Base-by-base conservation (phyloP, 2,329 filamentous ascomycete genomes). In the Epichloe gansuensis region DNA sequence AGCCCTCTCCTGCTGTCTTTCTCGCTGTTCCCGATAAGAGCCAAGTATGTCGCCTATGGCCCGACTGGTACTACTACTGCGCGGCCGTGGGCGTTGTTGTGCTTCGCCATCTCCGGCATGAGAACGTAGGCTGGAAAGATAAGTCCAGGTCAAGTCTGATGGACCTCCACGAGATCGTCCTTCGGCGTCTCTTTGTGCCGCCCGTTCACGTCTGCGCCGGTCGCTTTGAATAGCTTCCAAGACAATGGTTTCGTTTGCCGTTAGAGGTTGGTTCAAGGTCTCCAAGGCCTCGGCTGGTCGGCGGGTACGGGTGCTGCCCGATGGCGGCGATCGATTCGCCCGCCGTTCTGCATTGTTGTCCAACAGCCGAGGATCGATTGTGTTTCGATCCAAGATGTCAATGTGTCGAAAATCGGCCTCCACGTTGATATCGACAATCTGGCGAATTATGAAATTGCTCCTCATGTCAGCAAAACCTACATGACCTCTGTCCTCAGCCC, bases 401-500 rank as follows among this genome's bases (percentile, higher is more conserved):
- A 84, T 63, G 53, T 76, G 76, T 51, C 80, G 73, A 48, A 81
- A 76, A 3, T 74, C 74, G 27, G 77, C 74, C 50, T 79, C 74
- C 13, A 73, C 72, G 57, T 82, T 77, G 42, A 91, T 73, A 31
- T 77, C 71, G 34, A 93, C 72, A 35, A 85, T 76, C 63, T 93
- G 87, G 45, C 83, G 80, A 49, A 80, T 75, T 46, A 76, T 72
- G 55, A 88, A 82, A 23, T 82, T 79, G 58, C 74, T 78, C 34
- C 87, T 77, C 48, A 87, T 69, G 65, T 93, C 87, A 5, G 84
- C 84, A 40, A 91, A 74, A 39, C 85, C 87, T 15, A 90, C 74
- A 52, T 82, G 76, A 3, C 84, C 86, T 56, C 87, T 84, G 60
- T 95, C 87, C 67, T 98, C 93, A 8, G 89, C 87, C 90, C 93